Evolutionary conservation across 2,329 filamentous ascomycete genomes (phyloP), one percentile per base, ranked within the genome.

Genomic region (Chaetomiaceae sp.): DNA sequence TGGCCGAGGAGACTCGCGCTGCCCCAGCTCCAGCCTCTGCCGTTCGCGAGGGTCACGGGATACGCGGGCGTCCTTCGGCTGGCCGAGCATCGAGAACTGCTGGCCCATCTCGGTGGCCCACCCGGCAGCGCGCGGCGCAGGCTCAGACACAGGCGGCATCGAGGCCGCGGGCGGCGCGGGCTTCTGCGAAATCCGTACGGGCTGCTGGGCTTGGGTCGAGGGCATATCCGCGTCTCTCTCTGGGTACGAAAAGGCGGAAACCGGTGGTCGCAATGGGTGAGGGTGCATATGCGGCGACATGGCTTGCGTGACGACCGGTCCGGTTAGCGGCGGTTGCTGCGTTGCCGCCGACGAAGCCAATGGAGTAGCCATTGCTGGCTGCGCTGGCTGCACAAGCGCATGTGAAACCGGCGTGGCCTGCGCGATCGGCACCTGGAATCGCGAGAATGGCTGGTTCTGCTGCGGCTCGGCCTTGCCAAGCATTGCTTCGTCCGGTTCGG

Each of bases 201-300:
- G 61, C 32, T 68, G 65, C 36, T 53, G 55, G 17, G 61, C 49
- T n/a, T 58, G 58, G 11, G 54, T 53, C 27, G 55, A 50, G 30
- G 58, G 53, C 19, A 64, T 59, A 17, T 68, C 66, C 34, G 54
- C 54, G 37, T 74, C 71, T 38, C 68, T 65, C 24, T 76, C 73
- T 5, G 65, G 61, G 50, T 74, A 75, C 5, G 67, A 63, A 49
- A 74, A 74, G 6, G 45, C 35, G 14, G 61, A 58, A 20, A 61
- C 53, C 10, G 72, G 70, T 19, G 71, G 69, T 53, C 72, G 67
- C 18, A 72, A 51, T 15, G 71, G 67, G 22, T 69, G 68, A n/a
- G 71, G 66, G 20, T 69, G 67, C 40, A 62, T 52, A 34, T 58
- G 58, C 2, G 74, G 75, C 9, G 74, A 77, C 66, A 74, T 73